These are phyloP conservation scores for Lolium rigidum DNA, from an alignment of 176 grass and related monocot genomes.

Conservation along the genomic window DNA sequence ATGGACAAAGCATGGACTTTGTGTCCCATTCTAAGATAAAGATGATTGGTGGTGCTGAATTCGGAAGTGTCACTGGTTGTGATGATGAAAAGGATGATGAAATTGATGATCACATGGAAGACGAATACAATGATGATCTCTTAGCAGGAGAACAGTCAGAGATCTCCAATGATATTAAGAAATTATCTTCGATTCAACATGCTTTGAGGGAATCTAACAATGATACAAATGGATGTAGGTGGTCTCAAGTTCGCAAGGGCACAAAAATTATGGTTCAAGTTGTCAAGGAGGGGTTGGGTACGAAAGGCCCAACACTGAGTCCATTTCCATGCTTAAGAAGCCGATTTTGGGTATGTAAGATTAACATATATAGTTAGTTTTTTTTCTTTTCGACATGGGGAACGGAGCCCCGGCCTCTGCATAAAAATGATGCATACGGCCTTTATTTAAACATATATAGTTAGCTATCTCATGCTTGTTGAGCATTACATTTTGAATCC, in stretches of 20 bases:
- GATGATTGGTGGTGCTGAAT: conserved; percentile 39
- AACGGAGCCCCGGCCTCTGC: too few relatives aligned
- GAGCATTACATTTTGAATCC: conserved; percentile 10
- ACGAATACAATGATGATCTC: conserved; percentile 64
- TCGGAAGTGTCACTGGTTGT: conserved; percentile 50
- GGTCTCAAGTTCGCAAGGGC: conserved; percentile 83
- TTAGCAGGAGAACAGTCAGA: conserved; percentile 49
- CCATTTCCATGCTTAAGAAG: conserved; percentile 92
- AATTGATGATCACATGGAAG: conserved; percentile 58
- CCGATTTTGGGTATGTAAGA: conserved; percentile 87
- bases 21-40: conserved; percentile 48
- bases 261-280: conserved; percentile 97
- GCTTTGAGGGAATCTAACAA: conserved; percentile 53
- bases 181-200: conserved; percentile 62
- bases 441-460: too few relatives aligned
- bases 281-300: conserved; percentile 88
- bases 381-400: too few relatives aligned
- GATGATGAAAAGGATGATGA: conserved; percentile 59
- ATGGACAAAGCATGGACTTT: conserved; percentile 49
- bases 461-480: conserved; percentile 22
- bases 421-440: too few relatives aligned
- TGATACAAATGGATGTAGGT: conserved; percentile 63
- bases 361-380: background rate
- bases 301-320: conserved; percentile 85
- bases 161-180: conserved; percentile 57